Evolutionary conservation across 1,284 basidiomycete genomes (phyloP).

Genomic region (Cryptococcus sp.): DNA sequence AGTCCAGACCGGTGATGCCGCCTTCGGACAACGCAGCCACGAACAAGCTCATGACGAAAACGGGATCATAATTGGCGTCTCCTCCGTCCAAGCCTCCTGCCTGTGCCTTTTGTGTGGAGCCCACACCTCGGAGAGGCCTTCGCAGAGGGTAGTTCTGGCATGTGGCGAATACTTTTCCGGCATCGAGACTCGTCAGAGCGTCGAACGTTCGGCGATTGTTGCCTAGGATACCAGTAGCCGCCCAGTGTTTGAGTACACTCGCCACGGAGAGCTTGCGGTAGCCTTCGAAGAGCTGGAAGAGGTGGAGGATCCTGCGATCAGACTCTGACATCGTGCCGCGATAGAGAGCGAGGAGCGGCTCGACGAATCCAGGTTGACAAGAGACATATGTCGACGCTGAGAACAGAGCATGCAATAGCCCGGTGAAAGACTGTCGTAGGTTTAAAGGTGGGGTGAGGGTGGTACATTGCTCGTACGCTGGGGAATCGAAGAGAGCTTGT

Average conservation of each 20-base stretch:
- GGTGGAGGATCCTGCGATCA: slow-evolving; percentile 68
- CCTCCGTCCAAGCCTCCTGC: slow-evolving; percentile 36
- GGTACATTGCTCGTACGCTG: slow-evolving; percentile 57
- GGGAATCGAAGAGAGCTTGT: slow-evolving; percentile 28
- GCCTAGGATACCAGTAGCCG: slow-evolving; percentile 53
- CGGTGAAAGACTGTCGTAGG: slow-evolving; percentile 59
- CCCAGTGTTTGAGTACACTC: slow-evolving; percentile 66
- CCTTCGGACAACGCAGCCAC: slow-evolving; percentile 64
- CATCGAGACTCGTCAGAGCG: slow-evolving; percentile 69
- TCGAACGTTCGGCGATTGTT: slow-evolving; percentile 60
- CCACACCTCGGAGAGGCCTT: slow-evolving; percentile 15
- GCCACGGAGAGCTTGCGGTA: slow-evolving; percentile 68
- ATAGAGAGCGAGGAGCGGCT: slow-evolving; percentile 73
- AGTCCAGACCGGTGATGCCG: slow-evolving; percentile 66
- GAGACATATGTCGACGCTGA: slow-evolving; percentile 72
- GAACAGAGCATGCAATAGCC: slow-evolving; percentile 68
- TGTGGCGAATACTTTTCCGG: slow-evolving; percentile 68
- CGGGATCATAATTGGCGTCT: slow-evolving; percentile 70
- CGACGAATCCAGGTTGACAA: slow-evolving; percentile 76
- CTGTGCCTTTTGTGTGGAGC: slow-evolving; percentile 4
- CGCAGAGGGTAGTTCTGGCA: slow-evolving; percentile 68
- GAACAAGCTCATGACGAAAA: slow-evolving; percentile 72
- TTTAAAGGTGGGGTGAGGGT: slow-evolving; percentile 65
- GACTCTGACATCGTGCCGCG: slow-evolving; percentile 65
- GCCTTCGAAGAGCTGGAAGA: slow-evolving; percentile 76